Evolutionary conservation across 306 rosid genomes (phyloP), one percentile per base, ranked within the genome.

Genomic region (Cyamopsis tetragonoloba): DNA sequence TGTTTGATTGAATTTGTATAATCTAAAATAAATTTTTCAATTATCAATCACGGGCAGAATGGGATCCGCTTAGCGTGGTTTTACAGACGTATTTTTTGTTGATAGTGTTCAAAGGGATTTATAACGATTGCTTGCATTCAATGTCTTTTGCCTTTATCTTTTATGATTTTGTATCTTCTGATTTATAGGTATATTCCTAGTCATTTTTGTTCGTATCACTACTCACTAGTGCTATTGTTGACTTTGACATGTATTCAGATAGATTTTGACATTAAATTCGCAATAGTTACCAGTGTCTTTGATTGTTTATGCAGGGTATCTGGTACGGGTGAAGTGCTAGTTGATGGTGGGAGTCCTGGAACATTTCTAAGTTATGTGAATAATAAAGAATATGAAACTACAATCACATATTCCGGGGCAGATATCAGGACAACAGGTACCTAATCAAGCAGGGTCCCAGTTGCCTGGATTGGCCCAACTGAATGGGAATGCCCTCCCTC

Each of bases 371-470:
- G 86, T 68, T 59, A 84, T 81, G 85, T 61, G 79, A 83, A 62
- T 31, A 53, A 62, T 31, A 42, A 8, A 71, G 5, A 42, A 77
- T 75, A 88, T 86, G 91, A 88, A 83, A 73, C 80, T 87, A 62
- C 89, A 83, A 82, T n/a, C 88, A 15, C 90, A 86, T 65, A 68
- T 81, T 71, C 73, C 89, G 1, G 90, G 92, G 13, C 87, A 84
- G 30, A 82, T 87, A 37, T 80, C 91, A 4, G 89, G 95, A 37
- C 4, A 37, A 8, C 87, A 85, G 84, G 85, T 83, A 67, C 85
- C 88, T 49, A 86, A 79, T 77, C 92, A 89, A 83, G 76, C 89
- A 27, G 91, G 84, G 27, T 67, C 82, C 30, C 91, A 80, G 81
- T 71, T 88, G 68, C 81, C 97, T 39, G 84, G 82, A 64, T 51